Conservation (phyloP, 805 yeast genomes). For the Yarrowia sp. region DNA sequence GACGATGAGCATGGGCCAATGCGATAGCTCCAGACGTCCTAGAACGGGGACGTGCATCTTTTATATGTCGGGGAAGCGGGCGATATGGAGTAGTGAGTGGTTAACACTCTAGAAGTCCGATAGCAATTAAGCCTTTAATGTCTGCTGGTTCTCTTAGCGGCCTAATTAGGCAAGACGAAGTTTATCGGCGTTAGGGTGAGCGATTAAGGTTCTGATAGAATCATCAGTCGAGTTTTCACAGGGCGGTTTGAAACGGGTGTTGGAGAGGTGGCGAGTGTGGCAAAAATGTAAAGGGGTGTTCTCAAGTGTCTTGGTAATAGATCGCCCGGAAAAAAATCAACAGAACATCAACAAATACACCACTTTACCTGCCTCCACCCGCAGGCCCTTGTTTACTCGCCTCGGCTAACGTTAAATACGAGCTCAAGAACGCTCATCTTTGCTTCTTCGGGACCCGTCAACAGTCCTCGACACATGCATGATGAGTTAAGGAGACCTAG, state of each 20-base stretch:
- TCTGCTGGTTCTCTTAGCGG: neutral
- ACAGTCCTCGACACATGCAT: neutral
- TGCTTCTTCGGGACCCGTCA: neutral
- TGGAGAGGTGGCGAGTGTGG: neutral
- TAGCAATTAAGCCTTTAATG: neutral
- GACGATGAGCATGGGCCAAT: slow-evolving; percentile 40
- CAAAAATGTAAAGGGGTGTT: no score
- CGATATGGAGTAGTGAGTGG: neutral
- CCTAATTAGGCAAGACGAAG: neutral
- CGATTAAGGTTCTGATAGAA: neutral
- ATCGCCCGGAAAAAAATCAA: no score
- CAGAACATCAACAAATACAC: no score
- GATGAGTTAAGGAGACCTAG: no score
- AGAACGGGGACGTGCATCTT: slow-evolving; percentile 34
- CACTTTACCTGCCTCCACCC: no score
- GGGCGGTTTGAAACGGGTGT: neutral
- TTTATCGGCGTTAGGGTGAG: neutral
- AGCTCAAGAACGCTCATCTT: neutral
- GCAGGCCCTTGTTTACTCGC: neutral
- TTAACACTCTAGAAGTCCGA: neutral
- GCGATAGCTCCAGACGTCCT: slow-evolving; percentile 35
- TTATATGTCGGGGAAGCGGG: neutral
- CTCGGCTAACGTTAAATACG: slow-evolving; percentile 18
- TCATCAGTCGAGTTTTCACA: neutral
- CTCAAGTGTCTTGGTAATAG: no score